A percentile compares a stretch with the other conserved stretches of the same genome.
These are phyloP conservation scores for Penicillium frequentans DNA, from an alignment of 2,329 filamentous ascomycete species.

Conservation along the genomic window DNA sequence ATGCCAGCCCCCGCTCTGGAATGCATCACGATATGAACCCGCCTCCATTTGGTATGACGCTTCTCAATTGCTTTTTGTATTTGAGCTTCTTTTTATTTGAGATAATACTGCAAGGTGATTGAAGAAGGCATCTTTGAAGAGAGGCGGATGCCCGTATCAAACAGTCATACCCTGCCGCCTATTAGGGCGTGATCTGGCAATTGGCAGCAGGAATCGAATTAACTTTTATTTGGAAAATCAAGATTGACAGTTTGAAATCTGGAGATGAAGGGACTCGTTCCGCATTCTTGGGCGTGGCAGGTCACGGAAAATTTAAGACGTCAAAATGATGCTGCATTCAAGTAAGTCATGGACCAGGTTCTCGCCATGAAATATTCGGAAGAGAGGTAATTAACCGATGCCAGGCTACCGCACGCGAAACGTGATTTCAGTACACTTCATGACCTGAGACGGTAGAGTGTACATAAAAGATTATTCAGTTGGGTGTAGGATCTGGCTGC, in stretches of 20 bases:
- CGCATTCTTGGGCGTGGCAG: conserved; percentile 19
- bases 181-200: neutral
- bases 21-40: conserved; percentile 16
- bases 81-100: neutral
- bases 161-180: neutral
- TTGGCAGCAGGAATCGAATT: neutral
- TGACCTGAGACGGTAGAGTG: too few species aligned
- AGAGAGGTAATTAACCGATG: too few species aligned
- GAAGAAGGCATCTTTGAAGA: neutral
- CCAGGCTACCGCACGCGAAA: too few species aligned
- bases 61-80: neutral
- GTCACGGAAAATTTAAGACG: conserved; percentile 2
- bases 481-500: too few species aligned
- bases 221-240: too few species aligned
- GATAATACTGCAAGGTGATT: conserved; percentile 2
- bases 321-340: conserved; percentile 3
- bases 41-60: conserved; percentile 21
- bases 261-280: neutral
- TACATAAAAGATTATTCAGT: too few species aligned
- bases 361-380: neutral
- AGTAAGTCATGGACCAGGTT: conserved; percentile 1
- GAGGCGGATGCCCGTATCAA: neutral
- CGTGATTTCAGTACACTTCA: too few species aligned
- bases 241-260: neutral
- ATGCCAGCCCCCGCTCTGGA: conserved; percentile 22